Evolutionary conservation across 192 early-diverging fungal genomes (phyloP), one percentile per base, ranked within the genome.

Genomic region (Lunasporangiospora selenospora): DNA sequence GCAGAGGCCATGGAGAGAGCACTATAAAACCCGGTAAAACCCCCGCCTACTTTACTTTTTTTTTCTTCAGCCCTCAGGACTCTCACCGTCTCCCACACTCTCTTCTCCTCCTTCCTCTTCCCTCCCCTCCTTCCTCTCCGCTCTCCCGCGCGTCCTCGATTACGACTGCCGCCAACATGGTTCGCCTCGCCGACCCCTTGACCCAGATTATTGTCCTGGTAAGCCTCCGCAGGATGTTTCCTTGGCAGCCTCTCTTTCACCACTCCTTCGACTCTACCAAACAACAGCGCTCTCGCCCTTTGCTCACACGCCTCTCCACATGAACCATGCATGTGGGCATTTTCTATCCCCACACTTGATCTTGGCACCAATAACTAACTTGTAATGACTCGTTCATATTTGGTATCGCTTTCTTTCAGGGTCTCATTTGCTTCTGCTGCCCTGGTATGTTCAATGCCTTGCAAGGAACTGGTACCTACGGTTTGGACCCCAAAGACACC

Each of bases 401-500:
- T 32, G 52, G 6, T 18, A 18, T 16, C 27, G 0, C 42, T 8
- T 26, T 86, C 59, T 63, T 86, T 41, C 78, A 89, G 41, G 85
- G 88, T 43, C 81, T 92, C 44, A 82, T 92, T 38, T 90, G 88
- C 61, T 92, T 92, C 79, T 83, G 86, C 42, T 89, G 90, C 53
- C 90, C 90, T 16, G 90, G 90, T 52, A 92, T 92, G 89, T 92
- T 86, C 76, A 85, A 85, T 49, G 81, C 83, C 64, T 51, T 85
- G 26, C 75, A 76, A 51, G 79, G 79, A 16, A 42, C 54, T 24
- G 54, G 54, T 19, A 24, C 54, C 3, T 56, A 56, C 18, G 54
- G 54, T 43, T 29, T 56, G 7, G 10, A 4, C 0, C 8, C 54
- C 40, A 44, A 56, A 33, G 79, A 83, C 67, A 67, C 70, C 11